Evolutionary conservation across 2,329 filamentous ascomycete genomes (phyloP).

Genomic region (Trichoderma asperellum): DNA sequence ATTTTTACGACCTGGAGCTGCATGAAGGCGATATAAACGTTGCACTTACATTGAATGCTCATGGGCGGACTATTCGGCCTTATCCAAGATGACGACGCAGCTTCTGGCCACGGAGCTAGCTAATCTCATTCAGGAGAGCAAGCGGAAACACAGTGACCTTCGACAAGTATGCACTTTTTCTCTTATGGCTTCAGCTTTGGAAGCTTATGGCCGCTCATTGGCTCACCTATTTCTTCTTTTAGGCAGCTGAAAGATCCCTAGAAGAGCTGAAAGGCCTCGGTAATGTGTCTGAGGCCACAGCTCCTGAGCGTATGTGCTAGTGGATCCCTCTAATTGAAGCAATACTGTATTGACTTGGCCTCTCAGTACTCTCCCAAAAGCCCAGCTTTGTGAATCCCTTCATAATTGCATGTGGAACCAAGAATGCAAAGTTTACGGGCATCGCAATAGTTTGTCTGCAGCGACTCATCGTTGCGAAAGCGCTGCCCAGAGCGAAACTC

Average conservation of each 20-base stretch:
- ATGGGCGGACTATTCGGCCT: slow-evolving; percentile 34
- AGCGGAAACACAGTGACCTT: slow-evolving; percentile 89
- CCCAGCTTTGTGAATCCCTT: slow-evolving; percentile 91
- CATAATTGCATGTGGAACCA: slow-evolving; percentile 86
- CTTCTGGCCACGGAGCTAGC: slow-evolving; percentile 85
- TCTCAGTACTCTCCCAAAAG: slow-evolving; percentile 76
- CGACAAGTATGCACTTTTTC: slow-evolving; percentile 64
- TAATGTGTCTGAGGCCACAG: slow-evolving; percentile 44
- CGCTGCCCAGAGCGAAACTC: slow-evolving; percentile 76
- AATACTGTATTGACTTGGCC: slow-evolving; percentile 32
- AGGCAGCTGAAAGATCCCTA: slow-evolving; percentile 92
- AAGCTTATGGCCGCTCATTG: not conserved
- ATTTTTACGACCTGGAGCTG: slow-evolving; percentile 31
- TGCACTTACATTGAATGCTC: slow-evolving; percentile 32
- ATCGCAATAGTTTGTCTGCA: slow-evolving; percentile 90
- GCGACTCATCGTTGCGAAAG: slow-evolving; percentile 79
- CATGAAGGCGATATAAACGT: slow-evolving; percentile 35
- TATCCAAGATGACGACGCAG: slow-evolving; percentile 80
- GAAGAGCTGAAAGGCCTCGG: slow-evolving; percentile 73
- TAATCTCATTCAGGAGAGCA: slow-evolving; percentile 93
- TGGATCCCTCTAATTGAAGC: slow-evolving; percentile 24
- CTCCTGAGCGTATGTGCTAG: slow-evolving; percentile 42
- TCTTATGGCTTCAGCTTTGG: not conserved
- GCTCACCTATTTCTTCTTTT: slow-evolving; percentile 11
- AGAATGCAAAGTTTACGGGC: slow-evolving; percentile 85